These are phyloP conservation scores for Beauveria australis DNA, from an alignment of 2,329 filamentous ascomycete species.

Conservation along the genomic window DNA sequence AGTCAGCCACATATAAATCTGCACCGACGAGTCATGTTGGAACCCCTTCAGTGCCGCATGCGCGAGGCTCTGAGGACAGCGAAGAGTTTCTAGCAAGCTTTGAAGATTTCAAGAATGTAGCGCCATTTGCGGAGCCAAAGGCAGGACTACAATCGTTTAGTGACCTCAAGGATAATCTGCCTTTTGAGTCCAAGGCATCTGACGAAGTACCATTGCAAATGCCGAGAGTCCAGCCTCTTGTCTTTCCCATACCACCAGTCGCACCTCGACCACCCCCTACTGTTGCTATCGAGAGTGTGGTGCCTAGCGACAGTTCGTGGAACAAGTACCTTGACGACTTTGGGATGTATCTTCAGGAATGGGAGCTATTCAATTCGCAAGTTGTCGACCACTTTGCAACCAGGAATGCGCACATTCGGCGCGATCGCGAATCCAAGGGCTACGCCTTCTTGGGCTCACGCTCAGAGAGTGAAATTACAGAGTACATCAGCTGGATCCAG, in stretches of 20 bases:
- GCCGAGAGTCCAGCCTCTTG: constrained; percentile 26
- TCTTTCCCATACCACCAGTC: constrained; percentile 40
- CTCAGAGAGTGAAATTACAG: constrained; percentile 39
- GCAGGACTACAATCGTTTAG: constrained; percentile 44
- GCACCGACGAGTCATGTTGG: constrained; percentile 15
- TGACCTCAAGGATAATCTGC: constrained; percentile 48
- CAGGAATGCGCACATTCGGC: constrained; percentile 36
- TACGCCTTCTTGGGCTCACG: constrained; percentile 35
- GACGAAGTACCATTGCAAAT: constrained; percentile 30
- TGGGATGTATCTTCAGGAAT: constrained; percentile 43
- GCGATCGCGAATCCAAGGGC: constrained; percentile 32
- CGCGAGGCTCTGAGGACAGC: constrained; percentile 45
- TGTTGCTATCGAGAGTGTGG: constrained; percentile 34
- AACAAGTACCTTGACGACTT: constrained; percentile 46
- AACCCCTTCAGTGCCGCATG: constrained; percentile 24
- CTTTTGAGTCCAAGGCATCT: constrained; percentile 46
- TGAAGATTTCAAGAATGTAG: constrained; percentile 46
- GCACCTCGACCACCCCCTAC: constrained; percentile 40
- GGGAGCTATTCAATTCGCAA: constrained; percentile 39
- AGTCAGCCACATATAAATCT: constrained; percentile 16
- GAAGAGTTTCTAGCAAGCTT: constrained; percentile 48
- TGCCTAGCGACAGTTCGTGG: constrained; percentile 36
- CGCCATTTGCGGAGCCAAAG: constrained; percentile 41
- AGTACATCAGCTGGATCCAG: constrained; percentile 52
- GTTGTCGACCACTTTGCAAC: constrained; percentile 49